phyloP scores from a whole-genome alignment of 305 asterid genomes.

The Fraxinus greggii region DNA sequence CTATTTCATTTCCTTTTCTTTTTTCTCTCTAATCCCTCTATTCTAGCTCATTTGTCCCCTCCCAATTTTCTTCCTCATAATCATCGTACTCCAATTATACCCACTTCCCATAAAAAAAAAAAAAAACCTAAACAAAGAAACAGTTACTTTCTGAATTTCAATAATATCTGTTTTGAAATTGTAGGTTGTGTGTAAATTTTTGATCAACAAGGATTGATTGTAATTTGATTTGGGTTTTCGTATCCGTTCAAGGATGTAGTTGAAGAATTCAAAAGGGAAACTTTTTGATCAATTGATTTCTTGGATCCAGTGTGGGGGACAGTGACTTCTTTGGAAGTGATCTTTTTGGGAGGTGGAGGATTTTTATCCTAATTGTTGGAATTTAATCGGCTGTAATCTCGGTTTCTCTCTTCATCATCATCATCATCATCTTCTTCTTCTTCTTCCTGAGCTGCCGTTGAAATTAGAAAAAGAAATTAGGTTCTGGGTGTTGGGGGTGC shows the following conservation, averaged over 20 bases:
- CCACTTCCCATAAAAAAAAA: background rate
- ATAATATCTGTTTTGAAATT: conserved; percentile 19
- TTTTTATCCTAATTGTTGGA: background rate
- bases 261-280: conserved; percentile 14
- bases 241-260: conserved; percentile 45
- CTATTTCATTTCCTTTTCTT: conserved; percentile 17
- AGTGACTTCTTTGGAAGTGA: conserved; percentile 21
- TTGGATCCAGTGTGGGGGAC: conserved; percentile 28
- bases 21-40: conserved; percentile 43
- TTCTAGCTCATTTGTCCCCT: conserved; percentile 57
- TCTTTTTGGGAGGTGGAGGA: conserved; percentile 11
- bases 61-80: conserved; percentile 28
- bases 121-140: background rate
- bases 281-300: conserved; percentile 21
- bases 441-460: conserved; percentile 21
- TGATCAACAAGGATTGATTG: conserved; percentile 37
- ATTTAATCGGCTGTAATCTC: conserved; percentile 21
- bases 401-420: conserved; percentile 17
- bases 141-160: conserved; percentile 12
- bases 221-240: conserved; percentile 32
- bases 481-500: conserved; percentile 22
- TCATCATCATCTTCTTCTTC: too few species aligned
- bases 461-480: conserved; percentile 6
- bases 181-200: conserved; percentile 31
- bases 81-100: conserved; percentile 6